Conservation (phyloP, 1,284 basidiomycete species). For the Ustilago xerochloae region DNA sequence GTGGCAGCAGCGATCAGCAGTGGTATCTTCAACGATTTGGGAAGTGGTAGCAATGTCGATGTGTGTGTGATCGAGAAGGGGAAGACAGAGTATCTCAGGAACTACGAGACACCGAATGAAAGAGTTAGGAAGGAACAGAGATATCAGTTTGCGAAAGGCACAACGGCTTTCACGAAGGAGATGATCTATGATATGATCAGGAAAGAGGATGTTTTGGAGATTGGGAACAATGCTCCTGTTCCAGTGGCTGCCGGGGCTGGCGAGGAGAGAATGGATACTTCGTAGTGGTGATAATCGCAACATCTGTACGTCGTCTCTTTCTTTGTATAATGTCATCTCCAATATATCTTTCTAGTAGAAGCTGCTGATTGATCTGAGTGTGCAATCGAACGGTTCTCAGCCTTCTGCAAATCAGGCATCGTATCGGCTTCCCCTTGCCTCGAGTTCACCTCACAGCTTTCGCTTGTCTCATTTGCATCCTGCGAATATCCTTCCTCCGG, state of each 20-base stretch:
- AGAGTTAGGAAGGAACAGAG: slow-evolving; percentile 63
- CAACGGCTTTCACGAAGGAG: slow-evolving; percentile 73
- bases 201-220: slow-evolving; percentile 73
- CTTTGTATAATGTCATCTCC: slow-evolving; percentile 1
- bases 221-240: slow-evolving; percentile 33
- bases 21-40: slow-evolving; percentile 99
- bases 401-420: too few relatives aligned
- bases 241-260: slow-evolving; percentile 19
- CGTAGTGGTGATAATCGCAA: slow-evolving; percentile 16
- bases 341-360: neutral
- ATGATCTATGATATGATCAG: slow-evolving; percentile 63
- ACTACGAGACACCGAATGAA: slow-evolving; percentile 65
- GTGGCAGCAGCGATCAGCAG: slow-evolving; percentile 89
- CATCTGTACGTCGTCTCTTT: neutral
- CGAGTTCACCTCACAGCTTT: too few relatives aligned
- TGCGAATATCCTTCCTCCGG: neutral
- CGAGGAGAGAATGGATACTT: slow-evolving; percentile 53
- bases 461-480: too few relatives aligned
- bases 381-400: too few relatives aligned
- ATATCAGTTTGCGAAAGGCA: slow-evolving; percentile 76
- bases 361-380: neutral
- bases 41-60: slow-evolving; percentile 96
- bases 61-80: slow-evolving; percentile 82
- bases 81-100: slow-evolving; percentile 63
- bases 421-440: too few relatives aligned